phyloP scores from a whole-genome alignment of 2,329 filamentous ascomycete species.

The Byssothecium circinans region DNA sequence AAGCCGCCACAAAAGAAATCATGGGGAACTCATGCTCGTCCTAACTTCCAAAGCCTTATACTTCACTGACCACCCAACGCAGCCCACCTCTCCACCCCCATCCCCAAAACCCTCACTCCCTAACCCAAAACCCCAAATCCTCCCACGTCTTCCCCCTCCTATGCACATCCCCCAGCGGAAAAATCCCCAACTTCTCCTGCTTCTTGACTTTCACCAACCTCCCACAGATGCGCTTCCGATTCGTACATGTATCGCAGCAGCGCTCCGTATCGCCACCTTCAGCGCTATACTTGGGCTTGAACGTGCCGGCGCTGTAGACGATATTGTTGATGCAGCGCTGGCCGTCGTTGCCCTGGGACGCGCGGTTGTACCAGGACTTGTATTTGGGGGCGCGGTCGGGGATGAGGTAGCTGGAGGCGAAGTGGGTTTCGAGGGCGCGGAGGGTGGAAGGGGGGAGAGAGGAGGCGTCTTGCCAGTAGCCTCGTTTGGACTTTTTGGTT shows the following conservation, averaged over 20 bases:
- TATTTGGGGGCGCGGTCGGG: neutral
- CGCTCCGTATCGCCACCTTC: neutral
- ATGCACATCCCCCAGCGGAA: neutral
- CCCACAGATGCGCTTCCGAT: neutral
- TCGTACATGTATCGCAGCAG: conserved; percentile 2
- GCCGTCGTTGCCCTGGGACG: neutral
- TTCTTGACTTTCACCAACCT: neutral
- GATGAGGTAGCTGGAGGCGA: neutral
- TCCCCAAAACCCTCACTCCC: neutral
- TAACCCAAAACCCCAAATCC: conserved; percentile 1
- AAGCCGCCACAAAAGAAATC: no score
- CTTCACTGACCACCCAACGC: neutral
- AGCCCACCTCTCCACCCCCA: no score
- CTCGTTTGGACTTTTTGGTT: neutral
- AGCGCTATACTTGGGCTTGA: neutral
- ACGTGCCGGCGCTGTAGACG: neutral
- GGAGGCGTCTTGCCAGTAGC: neutral
- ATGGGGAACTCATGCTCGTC: no score
- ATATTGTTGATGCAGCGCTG: conserved; percentile 2
- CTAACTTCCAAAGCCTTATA: no score
- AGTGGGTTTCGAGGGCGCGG: neutral
- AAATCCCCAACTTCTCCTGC: neutral
- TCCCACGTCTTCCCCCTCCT: neutral
- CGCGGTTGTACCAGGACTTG: neutral
- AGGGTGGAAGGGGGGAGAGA: neutral